Conservation (phyloP, 2,329 filamentous ascomycete species). For the Sphaerostilbella broomeana region DNA sequence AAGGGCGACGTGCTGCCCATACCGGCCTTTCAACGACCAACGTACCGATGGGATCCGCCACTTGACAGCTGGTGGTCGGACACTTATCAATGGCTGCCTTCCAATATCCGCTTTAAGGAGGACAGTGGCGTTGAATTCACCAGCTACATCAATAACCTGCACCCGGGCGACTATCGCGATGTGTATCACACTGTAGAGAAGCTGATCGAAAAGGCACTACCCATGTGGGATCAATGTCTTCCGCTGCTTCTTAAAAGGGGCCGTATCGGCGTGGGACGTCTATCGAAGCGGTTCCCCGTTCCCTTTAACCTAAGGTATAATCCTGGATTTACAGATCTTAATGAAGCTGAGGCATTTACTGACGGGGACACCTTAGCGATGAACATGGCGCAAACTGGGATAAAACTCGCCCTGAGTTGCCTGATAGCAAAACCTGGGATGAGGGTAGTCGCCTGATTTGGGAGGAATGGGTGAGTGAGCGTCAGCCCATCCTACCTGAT, state of each 20-base stretch:
- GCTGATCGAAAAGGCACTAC: conserved; percentile 28
- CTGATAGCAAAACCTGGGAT: no score
- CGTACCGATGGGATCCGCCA: no score
- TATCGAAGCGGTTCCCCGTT: neutral
- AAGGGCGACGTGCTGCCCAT: conserved; percentile 16
- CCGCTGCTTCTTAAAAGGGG: neutral
- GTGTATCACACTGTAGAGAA: conserved; percentile 30
- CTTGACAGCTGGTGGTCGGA: conserved; percentile 25
- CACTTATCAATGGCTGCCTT: conserved; percentile 14
- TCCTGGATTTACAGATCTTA: no score
- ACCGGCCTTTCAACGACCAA: neutral
- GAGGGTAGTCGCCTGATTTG: no score
- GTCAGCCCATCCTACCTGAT: conserved; percentile 12
- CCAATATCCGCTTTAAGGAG: conserved; percentile 33
- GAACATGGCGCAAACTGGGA: no score
- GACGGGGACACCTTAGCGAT: no score
- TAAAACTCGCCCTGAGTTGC: no score
- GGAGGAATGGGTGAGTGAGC: conserved; percentile 15
- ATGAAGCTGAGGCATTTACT: no score
- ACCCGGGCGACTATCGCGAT: conserved; percentile 23
- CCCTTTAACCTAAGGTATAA: neutral
- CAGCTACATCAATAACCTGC: conserved; percentile 40
- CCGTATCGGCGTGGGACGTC: neutral
- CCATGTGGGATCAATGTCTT: conserved; percentile 40
- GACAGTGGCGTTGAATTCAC: conserved; percentile 27